Conservation (phyloP, 2,329 filamentous ascomycete genomes). For the Sporothrix schenckii region DNA sequence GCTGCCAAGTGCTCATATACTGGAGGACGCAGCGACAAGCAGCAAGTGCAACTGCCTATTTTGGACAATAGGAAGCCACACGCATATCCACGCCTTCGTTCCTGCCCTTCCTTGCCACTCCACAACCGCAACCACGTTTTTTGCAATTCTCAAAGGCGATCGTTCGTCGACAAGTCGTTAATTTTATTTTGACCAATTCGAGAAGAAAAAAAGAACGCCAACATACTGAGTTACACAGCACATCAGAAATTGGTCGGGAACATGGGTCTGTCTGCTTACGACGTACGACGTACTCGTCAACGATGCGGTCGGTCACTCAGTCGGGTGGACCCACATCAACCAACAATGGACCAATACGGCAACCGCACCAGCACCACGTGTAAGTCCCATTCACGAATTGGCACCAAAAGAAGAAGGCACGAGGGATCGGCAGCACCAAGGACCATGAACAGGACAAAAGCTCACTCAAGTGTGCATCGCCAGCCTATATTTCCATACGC, state of each 20-base stretch:
- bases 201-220: background rate
- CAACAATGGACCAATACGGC: slow-evolving; percentile 28
- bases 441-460: background rate
- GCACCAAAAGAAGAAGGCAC: slow-evolving; percentile 12
- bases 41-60: slow-evolving; percentile 18
- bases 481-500: background rate
- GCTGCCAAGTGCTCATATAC: slow-evolving; percentile 9
- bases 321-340: background rate
- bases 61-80: background rate
- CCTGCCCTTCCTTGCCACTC: background rate
- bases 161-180: background rate
- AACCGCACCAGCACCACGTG: slow-evolving; percentile 29
- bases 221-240: no score
- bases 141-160: background rate
- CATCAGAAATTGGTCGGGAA: background rate
- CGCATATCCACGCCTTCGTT: background rate
- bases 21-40: background rate
- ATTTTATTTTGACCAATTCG: slow-evolving; percentile 4
- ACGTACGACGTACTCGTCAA: no score
- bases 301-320: background rate
- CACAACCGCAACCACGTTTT: slow-evolving; percentile 16
- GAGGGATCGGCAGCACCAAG: slow-evolving; percentile 23
- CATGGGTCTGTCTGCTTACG: slow-evolving; percentile 4
- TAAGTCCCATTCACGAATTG: slow-evolving; percentile 14
- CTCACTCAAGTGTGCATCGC: background rate